Percentiles rank a stretch among this genome's conserved stretches.
Evolutionary conservation across 2,329 filamentous ascomycete genomes (phyloP).

Genomic region (Colletotrichum eleusines): DNA sequence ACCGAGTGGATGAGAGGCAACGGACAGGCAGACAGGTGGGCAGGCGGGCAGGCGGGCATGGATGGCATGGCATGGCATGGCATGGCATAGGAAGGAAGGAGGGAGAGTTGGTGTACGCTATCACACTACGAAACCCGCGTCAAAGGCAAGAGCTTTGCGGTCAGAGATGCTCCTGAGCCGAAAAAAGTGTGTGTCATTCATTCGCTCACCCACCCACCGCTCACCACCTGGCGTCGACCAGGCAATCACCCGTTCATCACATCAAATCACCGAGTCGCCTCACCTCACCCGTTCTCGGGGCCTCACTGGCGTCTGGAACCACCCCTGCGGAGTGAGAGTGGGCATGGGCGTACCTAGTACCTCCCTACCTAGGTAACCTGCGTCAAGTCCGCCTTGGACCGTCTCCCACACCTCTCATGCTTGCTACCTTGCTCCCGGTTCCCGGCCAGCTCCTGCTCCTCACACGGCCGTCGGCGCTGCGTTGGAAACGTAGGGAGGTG

Average conservation of each 20-base stretch:
- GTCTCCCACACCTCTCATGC: neutral
- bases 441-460: neutral
- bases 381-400: constrained; percentile 20
- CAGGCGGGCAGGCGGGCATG: neutral
- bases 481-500: constrained; percentile 8
- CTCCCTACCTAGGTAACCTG: constrained; percentile 36
- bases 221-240: constrained; percentile 36
- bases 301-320: constrained; percentile 10
- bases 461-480: constrained; percentile 18
- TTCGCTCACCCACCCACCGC: constrained; percentile 21
- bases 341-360: constrained; percentile 29
- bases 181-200: constrained; percentile 36
- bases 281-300: neutral
- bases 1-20: constrained; percentile 36
- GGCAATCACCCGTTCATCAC: constrained; percentile 25
- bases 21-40: constrained; percentile 1
- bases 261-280: constrained; percentile 26
- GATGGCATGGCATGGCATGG: neutral
- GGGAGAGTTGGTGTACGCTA: no score
- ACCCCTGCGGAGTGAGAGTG: constrained; percentile 25
- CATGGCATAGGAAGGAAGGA: neutral
- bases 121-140: constrained; percentile 34
- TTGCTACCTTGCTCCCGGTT: constrained; percentile 10
- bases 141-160: constrained; percentile 20
- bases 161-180: neutral